Conservation (phyloP, 805 yeast genomes). For the Myxozyma geophila region DNA sequence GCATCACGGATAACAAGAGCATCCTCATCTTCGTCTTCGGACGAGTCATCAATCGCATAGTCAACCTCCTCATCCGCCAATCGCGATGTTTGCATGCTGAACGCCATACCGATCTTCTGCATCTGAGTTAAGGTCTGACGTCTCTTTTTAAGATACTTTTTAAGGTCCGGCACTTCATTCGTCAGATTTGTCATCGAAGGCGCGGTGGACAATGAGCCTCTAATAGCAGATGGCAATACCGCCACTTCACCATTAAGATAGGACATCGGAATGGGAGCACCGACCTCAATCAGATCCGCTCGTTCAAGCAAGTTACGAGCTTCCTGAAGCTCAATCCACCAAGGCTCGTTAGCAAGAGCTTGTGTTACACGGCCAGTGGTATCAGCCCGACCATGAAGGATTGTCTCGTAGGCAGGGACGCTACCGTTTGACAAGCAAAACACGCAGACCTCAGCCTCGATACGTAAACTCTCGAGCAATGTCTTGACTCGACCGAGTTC, state of each 20-base stretch:
- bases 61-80: conserved; percentile 47
- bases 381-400: conserved; percentile 68
- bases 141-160: conserved; percentile 37
- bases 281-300: conserved; percentile 30
- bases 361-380: conserved; percentile 54
- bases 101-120: conserved; percentile 76
- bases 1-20: conserved; percentile 23
- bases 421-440: conserved; percentile 64
- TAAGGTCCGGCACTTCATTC: conserved; percentile 25
- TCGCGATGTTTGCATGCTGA: conserved; percentile 71
- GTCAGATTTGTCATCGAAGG: conserved; percentile 12
- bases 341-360: conserved; percentile 64
- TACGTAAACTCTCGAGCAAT: conserved; percentile 75
- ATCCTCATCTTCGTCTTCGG: conserved; percentile 41
- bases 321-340: conserved; percentile 79
- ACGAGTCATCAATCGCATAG: conserved; percentile 36
- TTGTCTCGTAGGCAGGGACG: conserved; percentile 68
- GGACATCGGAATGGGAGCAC: conserved; percentile 33
- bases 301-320: conserved; percentile 52
- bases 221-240: conserved; percentile 25
- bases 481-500: conserved; percentile 67
- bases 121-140: conserved; percentile 59
- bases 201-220: conserved; percentile 15
- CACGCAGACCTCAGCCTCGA: conserved; percentile 79
- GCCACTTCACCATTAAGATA: conserved; percentile 32